Base-by-base conservation (phyloP, 106 monocot species). In the Narthecium ossifragum region DNA sequence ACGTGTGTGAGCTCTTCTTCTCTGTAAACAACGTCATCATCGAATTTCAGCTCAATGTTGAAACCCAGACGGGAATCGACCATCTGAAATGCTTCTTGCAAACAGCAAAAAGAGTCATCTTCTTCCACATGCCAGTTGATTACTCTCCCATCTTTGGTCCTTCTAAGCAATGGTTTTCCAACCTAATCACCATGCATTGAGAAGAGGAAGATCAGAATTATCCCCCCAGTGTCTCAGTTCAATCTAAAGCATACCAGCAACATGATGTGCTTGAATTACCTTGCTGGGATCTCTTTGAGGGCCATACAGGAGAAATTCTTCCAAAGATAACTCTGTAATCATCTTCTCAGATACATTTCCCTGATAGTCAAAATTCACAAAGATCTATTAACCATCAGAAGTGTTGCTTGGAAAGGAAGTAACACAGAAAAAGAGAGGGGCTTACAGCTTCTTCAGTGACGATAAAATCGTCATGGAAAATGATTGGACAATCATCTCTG, bases 381-480 rank as follows among this genome's bases (percentile, higher is more conserved):
- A 10, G 2, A 15, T 8, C 37, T n/a, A 23, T 24, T 34, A 5
- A 9, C 26, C 17, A 60, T 60, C 15, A 28, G 1, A 38, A 69
- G 34, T 39, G 23, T n/a, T n/a, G n/a, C n/a, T n/a, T n/a, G n/a
- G n/a, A 31, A 40, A 43, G 18, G 26, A 26, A 56, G 13, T 34
- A 31, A 56, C 11, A 29, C 6, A 25, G 24, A 1, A 50, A 2
- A 46, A 10, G 11, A 30, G 15, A 59, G 20, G 60, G 26, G 20
- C 92, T 92, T 75, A 92, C 92, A 56, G 78, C 59, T 62, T 92
- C 73, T 65, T 81, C 68, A 3, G 80, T 68, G 40, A 80, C 60
- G 57, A 92, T 78, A 41, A 87, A 81, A 53, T 83, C 51, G 67
- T 92, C 92, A 22, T 92, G 92, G 72, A 92, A 92, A 51, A 92